Base-by-base conservation (phyloP, 179 eudicot species). In the Silene noctiflora region DNA sequence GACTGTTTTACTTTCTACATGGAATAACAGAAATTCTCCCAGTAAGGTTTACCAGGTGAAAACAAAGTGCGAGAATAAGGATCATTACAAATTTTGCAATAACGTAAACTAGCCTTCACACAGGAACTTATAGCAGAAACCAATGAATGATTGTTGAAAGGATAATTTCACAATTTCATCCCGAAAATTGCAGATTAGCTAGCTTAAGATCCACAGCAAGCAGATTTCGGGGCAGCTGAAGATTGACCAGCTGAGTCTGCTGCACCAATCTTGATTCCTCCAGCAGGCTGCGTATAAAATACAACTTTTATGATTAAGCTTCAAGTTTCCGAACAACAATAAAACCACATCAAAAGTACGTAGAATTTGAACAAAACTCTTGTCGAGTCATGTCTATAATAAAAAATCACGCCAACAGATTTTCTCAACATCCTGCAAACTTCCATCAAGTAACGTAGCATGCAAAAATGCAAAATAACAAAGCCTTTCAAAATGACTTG, bases 181-280 rank as follows among this genome's bases (percentile, higher is more conserved):
- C 71, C 35, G 64, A 82, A 58, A 56, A 14, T 73, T 29, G 48
- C 70, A 51, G 62, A 42, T 39, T 35, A 6, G 42, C 42, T 64
- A 75, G 72, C 72, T 81, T 79, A 78, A 35, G 81, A 81, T 12
- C 85, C 85, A 74, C 87, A 84, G 66, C 87, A 84, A 25, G 87
- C 79, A 16, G 87, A 84, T 62, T 71, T 84, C 53, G 84, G 77
- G 3, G 83, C 77, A 42, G 81, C 64, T 64, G 82, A 81, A 67
- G 80, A 68, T 35, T 76, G 62, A 14, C 83, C 79, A 42, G 73
- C 75, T 51, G 85, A 56, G 65, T 82, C 81, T 55, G 76, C 29
- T 12, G 80, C 68, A 55, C 62, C 77, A 74, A 84, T 82, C 79
- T 77, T 84, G 65, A 84, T 72, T 19, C 81, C 80, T 14, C 83